Evolutionary conservation across 768 basidiomycete species (phyloP), one percentile per base, ranked within the genome.

Genomic region (Collybia mongolica): DNA sequence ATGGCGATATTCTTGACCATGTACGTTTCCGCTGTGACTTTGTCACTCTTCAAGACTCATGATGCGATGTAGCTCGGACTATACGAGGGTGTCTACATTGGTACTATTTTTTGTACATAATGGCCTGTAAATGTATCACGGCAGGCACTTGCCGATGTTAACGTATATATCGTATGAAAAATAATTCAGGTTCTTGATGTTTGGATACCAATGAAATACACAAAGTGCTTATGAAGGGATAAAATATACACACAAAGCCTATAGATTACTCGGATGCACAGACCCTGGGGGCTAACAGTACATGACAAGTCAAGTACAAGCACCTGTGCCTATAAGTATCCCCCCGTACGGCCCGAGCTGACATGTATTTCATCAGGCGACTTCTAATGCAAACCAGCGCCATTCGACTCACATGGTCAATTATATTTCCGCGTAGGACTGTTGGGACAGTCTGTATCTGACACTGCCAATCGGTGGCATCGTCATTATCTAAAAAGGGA

Each of bases 401-500:
- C 19, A 17, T 8, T n/a, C 20, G 20, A 60, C 70, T 52, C 44
- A 74, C 70, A 63, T 89, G 86, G 59, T 88, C 59, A 4, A 76
- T 44, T 39, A 81, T 67, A 49, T 82, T 63, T 19, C 80, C 75
- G 3, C 58, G 67, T 7, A 80, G 55, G 46, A 88, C 62, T 54
- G 75, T 79, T 0, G 82, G 81, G 7, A 86, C 84, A 5, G 74
- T 71, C 35, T 61, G 57, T 46, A 81, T 77, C 24, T 76, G 75
- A 65, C 86, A 88, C 47, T 77, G 67, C 8, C 69, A 18, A 46
- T 82, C 79, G 7, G 69, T 74, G 5, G 71, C 72, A 54, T 87
- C 77, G 59, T 88, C 85, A 47, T 80, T 66, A 0, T 76, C 79
- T 76, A 43, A n/a, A 39, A 44, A 40, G 15, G 40, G 20, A 39